Evolutionary conservation across 1,139 yeast species (phyloP), one percentile per base, ranked within the genome.

Genomic region (Kodamaea suecica): DNA sequence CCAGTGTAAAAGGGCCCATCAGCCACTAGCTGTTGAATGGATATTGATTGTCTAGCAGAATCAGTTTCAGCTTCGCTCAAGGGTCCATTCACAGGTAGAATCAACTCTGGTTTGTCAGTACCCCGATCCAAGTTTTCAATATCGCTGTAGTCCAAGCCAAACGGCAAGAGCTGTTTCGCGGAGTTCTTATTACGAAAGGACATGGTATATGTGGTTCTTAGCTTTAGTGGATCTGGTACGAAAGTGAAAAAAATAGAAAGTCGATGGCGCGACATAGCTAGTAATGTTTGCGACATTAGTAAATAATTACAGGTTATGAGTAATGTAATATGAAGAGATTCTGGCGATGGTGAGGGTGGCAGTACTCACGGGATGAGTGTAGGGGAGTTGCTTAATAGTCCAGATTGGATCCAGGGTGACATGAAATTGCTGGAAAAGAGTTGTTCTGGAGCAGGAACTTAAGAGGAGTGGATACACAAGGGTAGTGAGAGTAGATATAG

Each of bases 1-100:
- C 95, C 95, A 0, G 94, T 78, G 52, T 69, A 84, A 42, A 88
- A 82, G 0, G 95, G 85, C 0, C 95, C 90, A 41, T 84, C 86
- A 32, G 73, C 70, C 53, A 87, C 68, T 16, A 77, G 60, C 19
- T 70, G 71, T 29, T 74, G 59, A 42, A 84, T 72, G 38, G 78
- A 73, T 23, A 82, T 70, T 39, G 80, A 75, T 46, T 81, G 88
- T 33, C 76, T 72, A 3, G 90, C 83, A 7, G 76, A 66, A n/a
- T 68, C 63, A 37, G 71, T 67, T 53, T 88, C 96, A 21, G 53
- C 48, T 5, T 63, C 62, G 3, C 73, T 71, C 17, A 80, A 61
- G 4, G 79, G 71, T 2, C 84, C 84, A 55, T 82, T 84, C 1
- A 85, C 75, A 0, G 96, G 96, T 17, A 84, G 53, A 29, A 63